phyloP scores from a whole-genome alignment of 805 yeast genomes.

The Candida silvatica region DNA sequence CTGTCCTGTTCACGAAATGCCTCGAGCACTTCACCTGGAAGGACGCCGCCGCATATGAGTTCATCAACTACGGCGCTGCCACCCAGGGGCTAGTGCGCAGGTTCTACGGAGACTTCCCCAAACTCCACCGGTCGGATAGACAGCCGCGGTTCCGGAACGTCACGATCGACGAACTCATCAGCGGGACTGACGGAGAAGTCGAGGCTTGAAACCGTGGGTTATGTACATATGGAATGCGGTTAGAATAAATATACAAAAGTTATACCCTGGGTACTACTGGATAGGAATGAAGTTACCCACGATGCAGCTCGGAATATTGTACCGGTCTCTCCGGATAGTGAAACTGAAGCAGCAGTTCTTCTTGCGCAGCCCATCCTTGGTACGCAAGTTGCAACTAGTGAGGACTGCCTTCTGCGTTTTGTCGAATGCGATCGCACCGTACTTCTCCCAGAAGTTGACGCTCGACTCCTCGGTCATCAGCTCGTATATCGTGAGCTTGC shows the following conservation, averaged over 20 bases:
- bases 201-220: background rate
- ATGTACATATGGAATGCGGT: background rate
- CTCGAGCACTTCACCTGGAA: conserved; percentile 14
- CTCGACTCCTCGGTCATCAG: conserved; percentile 94
- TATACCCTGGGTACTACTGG: conserved; percentile 25
- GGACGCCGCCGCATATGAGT: conserved; percentile 10
- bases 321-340: conserved; percentile 85
- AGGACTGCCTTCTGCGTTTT: conserved; percentile 91
- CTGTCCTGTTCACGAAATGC: conserved; percentile 26
- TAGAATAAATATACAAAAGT: conserved; percentile 12
- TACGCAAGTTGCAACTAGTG: conserved; percentile 81
- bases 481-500: conserved; percentile 86
- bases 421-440: conserved; percentile 93
- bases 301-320: conserved; percentile 92
- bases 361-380: conserved; percentile 71
- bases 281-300: conserved; percentile 94
- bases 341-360: conserved; percentile 90
- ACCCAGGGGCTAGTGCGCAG: conserved; percentile 19
- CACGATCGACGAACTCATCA: background rate
- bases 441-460: conserved; percentile 95
- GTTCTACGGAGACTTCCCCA: conserved; percentile 14
- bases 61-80: conserved; percentile 23
- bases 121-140: conserved; percentile 2
- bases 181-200: background rate
- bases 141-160: background rate